Evolutionary conservation across 768 basidiomycete genomes (phyloP).

Genomic region (Trametes cingulata): DNA sequence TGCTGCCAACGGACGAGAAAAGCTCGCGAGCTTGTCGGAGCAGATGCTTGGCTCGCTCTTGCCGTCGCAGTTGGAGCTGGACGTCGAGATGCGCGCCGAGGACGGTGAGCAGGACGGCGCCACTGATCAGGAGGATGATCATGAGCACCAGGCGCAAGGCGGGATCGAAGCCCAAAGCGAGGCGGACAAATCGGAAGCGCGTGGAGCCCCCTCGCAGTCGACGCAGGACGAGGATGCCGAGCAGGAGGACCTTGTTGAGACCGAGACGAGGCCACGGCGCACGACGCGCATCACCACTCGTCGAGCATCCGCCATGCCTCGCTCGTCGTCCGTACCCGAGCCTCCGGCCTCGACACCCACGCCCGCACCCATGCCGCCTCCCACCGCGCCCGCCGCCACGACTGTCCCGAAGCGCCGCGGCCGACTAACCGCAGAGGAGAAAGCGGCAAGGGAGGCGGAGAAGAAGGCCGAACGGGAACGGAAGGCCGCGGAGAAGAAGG

Average conservation of each 20-base stretch:
- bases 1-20: not conserved
- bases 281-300: conserved; percentile 13
- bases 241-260: not conserved
- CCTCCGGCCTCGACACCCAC: conserved; percentile 1
- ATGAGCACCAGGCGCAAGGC: not conserved
- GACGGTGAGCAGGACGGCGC: not conserved
- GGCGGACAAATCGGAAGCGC: not conserved
- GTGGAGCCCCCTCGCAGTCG: not conserved
- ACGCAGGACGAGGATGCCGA: not conserved
- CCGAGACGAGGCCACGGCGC: conserved; percentile 1
- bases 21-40: conserved; percentile 10
- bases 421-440: conserved; percentile 27
- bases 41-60: not conserved
- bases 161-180: not conserved
- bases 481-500: conserved; percentile 22
- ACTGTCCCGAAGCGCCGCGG: conserved; percentile 26
- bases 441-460: conserved; percentile 23
- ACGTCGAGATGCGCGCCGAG: not conserved
- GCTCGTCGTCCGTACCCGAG: not conserved
- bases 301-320: not conserved
- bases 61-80: not conserved
- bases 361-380: conserved; percentile 10
- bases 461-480: conserved; percentile 17
- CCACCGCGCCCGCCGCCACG: not conserved
- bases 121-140: not conserved